These are phyloP conservation scores for Bertia moriformis DNA, from an alignment of 2,329 filamentous ascomycete genomes.

Conservation along the genomic window DNA sequence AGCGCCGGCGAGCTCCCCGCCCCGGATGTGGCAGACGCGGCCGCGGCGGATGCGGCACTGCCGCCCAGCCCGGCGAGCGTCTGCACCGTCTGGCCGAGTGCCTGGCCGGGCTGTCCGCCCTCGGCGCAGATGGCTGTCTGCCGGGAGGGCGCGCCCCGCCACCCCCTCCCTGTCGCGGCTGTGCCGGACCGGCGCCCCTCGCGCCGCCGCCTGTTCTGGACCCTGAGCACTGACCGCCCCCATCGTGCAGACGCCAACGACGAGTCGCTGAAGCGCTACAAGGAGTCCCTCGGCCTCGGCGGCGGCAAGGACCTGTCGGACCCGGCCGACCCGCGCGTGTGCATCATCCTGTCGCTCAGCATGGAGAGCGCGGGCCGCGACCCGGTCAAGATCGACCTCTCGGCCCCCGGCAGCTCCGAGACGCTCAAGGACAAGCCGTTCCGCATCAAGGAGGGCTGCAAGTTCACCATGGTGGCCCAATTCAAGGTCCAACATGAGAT, in stretches of 20 bases:
- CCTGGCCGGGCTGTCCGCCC: too few relatives aligned
- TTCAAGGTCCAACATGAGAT: constrained; percentile 98
- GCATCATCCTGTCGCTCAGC: constrained; percentile 81
- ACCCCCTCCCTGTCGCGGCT: too few relatives aligned
- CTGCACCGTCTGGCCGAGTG: too few relatives aligned
- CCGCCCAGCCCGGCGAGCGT: too few relatives aligned
- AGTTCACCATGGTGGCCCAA: constrained; percentile 83
- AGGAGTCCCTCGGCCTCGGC: constrained; percentile 81
- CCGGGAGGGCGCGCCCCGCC: too few relatives aligned
- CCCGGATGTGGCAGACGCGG: too few relatives aligned
- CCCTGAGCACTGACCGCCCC: constrained; percentile 6
- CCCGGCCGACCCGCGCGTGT: constrained; percentile 71
- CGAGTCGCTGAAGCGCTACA: constrained; percentile 93
- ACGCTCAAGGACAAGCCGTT: constrained; percentile 84
- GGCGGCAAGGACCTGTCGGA: constrained; percentile 60
- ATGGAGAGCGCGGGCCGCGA: constrained; percentile 75
- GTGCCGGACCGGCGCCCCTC: too few relatives aligned
- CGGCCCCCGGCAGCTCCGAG: constrained; percentile 54
- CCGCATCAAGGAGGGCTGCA: constrained; percentile 88
- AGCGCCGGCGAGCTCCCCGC: too few relatives aligned
- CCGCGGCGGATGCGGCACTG: too few relatives aligned
- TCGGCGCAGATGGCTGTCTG: constrained; percentile 2
- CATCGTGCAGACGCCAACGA: constrained; percentile 47
- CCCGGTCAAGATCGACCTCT: constrained; percentile 85
- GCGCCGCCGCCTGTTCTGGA: too few relatives aligned